These are phyloP conservation scores for Tolypocladium endophyticum DNA, from an alignment of 2,329 filamentous ascomycete genomes.

Conservation along the genomic window DNA sequence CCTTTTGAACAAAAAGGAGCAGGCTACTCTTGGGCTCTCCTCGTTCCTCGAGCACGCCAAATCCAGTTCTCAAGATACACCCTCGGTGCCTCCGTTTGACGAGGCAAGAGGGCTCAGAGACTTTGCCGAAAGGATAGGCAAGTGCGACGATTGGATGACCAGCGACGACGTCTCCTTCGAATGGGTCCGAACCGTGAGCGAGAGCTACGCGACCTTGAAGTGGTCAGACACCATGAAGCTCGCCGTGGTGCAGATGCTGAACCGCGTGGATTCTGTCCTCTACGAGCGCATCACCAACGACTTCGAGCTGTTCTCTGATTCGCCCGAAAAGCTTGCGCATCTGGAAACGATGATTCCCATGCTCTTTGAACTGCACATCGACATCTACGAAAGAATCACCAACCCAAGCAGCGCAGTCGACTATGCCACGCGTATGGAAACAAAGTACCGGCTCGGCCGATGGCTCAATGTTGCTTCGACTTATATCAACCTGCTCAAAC, in stretches of 20 bases:
- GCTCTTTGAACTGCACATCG: constrained; percentile 51
- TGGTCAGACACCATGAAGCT: constrained; percentile 50
- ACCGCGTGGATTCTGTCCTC: constrained; percentile 40
- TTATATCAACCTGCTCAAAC: constrained; percentile 26
- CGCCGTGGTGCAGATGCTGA: constrained; percentile 45
- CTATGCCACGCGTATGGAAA: constrained; percentile 34
- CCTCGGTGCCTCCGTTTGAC: constrained; percentile 36
- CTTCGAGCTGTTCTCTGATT: constrained; percentile 18
- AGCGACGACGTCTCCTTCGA: constrained; percentile 48
- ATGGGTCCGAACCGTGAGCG: constrained; percentile 41
- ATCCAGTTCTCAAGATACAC: constrained; percentile 38
- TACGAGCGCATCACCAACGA: constrained; percentile 35
- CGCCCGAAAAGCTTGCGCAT: constrained; percentile 15
- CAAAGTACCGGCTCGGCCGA: constrained; percentile 36
- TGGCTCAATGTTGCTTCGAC: constrained; percentile 42
- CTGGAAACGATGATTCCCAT: constrained; percentile 41
- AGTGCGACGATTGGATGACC: constrained; percentile 34
- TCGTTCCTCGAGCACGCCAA: constrained; percentile 57
- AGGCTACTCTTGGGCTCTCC: constrained; percentile 41
- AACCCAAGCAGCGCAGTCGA: constrained; percentile 46
- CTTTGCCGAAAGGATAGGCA: constrained; percentile 40
- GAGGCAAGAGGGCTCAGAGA: constrained; percentile 39
- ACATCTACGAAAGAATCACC: constrained; percentile 48
- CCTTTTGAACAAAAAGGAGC: constrained; percentile 42
- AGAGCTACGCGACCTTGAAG: constrained; percentile 40